Evolutionary conservation across 768 basidiomycete genomes (phyloP).

Genomic region (Cystobasidium onofrii): DNA sequence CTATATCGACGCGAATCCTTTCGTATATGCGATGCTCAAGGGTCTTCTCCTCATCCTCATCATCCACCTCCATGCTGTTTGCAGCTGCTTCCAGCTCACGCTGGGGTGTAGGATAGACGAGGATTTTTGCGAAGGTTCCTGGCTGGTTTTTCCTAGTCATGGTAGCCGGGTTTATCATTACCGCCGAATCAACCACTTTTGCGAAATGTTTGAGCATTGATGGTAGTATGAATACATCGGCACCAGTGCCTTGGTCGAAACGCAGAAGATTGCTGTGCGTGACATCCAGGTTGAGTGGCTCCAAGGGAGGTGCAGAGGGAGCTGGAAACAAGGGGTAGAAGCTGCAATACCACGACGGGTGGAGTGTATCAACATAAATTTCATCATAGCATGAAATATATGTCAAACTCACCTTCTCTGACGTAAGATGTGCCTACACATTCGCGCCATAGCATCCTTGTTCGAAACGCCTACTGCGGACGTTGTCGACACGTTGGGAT

Average conservation of each 20-base stretch:
- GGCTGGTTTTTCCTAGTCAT: slow-evolving; percentile 48
- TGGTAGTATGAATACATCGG: slow-evolving; percentile 75
- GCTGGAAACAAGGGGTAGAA: slow-evolving; percentile 93
- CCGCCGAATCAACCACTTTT: slow-evolving; percentile 72
- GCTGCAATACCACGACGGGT: too few species aligned
- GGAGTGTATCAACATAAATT: too few species aligned
- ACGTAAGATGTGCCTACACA: slow-evolving; percentile 70
- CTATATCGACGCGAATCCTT: slow-evolving; percentile 48
- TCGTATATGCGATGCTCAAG: slow-evolving; percentile 47
- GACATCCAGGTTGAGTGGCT: slow-evolving; percentile 70
- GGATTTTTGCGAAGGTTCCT: slow-evolving; percentile 48
- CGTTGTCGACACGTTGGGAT: slow-evolving; percentile 49
- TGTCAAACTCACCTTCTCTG: slow-evolving; percentile 68
- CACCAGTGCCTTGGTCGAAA: slow-evolving; percentile 47
- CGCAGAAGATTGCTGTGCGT: slow-evolving; percentile 59
- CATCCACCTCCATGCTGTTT: slow-evolving; percentile 15
- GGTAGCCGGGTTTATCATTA: slow-evolving; percentile 77
- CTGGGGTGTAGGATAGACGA: slow-evolving; percentile 46
- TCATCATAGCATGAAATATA: too few species aligned
- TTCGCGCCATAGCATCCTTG: slow-evolving; percentile 66
- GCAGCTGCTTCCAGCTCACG: slow-evolving; percentile 37
- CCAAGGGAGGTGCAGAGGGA: slow-evolving; percentile 59
- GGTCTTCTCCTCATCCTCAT: slow-evolving; percentile 38
- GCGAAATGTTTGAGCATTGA: slow-evolving; percentile 82
- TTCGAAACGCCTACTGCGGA: slow-evolving; percentile 31